These are phyloP conservation scores for Globisporangium perplexum DNA, from an alignment of 352 stramenopile species.

Conservation along the genomic window DNA sequence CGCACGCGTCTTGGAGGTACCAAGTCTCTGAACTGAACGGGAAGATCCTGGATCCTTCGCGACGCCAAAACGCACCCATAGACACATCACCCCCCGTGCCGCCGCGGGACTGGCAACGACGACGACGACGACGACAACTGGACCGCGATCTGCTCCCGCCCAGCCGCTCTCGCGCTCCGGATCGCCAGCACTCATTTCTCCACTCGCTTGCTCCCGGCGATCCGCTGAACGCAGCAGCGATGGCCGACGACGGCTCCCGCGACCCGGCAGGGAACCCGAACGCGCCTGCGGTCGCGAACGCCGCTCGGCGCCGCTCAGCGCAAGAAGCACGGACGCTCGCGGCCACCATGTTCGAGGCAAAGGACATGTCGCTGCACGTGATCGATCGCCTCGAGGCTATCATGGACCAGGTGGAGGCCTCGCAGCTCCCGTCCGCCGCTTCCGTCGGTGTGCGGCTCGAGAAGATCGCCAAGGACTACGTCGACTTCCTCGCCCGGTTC, in stretches of 20 bases:
- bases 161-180: too few relatives aligned
- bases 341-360: not conserved
- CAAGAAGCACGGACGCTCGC: not conserved
- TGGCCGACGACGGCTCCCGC: not conserved
- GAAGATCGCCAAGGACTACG: not conserved
- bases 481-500: not conserved
- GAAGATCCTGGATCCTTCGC: too few relatives aligned
- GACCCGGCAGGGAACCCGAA: not conserved
- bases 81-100: too few relatives aligned
- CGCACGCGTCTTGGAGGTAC: too few relatives aligned
- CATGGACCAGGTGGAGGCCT: not conserved
- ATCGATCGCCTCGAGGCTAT: not conserved
- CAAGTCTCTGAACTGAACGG: too few relatives aligned
- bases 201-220: not conserved
- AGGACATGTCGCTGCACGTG: not conserved
- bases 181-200: not conserved
- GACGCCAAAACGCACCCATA: too few relatives aligned
- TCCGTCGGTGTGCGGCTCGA: not conserved
- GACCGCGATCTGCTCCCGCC: too few relatives aligned
- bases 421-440: not conserved
- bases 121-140: too few relatives aligned
- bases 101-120: too few relatives aligned
- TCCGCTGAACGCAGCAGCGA: not conserved
- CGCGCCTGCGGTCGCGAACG: not conserved
- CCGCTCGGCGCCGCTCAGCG: too few relatives aligned